phyloP scores from a whole-genome alignment of 176 grass and related monocot genomes.

The Themeda triandra region DNA sequence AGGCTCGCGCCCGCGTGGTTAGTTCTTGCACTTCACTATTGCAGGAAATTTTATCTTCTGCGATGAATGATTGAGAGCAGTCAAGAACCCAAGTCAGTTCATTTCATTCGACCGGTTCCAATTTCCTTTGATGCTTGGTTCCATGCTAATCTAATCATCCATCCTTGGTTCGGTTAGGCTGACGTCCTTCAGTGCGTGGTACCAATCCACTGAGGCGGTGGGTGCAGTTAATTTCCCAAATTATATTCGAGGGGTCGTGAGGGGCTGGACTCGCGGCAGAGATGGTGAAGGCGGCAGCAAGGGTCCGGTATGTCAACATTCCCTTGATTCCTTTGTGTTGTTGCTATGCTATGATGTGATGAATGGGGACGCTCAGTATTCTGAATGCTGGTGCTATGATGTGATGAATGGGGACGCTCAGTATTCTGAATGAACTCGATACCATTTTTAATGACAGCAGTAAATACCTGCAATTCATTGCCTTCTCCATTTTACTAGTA shows the following conservation, averaged over 20 bases:
- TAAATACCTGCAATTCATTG: not conserved
- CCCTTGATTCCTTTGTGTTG: not conserved
- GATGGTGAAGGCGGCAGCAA: conserved; percentile 9
- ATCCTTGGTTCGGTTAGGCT: not conserved
- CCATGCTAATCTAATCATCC: not conserved
- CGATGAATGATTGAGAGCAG: not conserved
- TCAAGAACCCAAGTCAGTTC: not conserved
- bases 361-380: not conserved
- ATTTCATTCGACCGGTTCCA: not conserved
- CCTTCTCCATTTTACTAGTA: not conserved
- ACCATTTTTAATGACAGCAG: not conserved
- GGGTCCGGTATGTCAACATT: not conserved
- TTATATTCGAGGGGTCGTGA: too few relatives aligned
- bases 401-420: not conserved
- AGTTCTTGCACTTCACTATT: not conserved
- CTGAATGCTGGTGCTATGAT: not conserved
- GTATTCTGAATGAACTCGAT: not conserved
- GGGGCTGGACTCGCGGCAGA: not conserved
- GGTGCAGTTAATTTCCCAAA: not conserved
- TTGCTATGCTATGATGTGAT: not conserved
- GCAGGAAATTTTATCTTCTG: not conserved
- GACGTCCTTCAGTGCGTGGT: not conserved
- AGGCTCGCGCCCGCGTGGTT: not conserved
- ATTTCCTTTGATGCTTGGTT: not conserved
- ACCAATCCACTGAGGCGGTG: not conserved